Base-by-base conservation (phyloP, 805 yeast genomes). In the Candida vaughaniae region DNA sequence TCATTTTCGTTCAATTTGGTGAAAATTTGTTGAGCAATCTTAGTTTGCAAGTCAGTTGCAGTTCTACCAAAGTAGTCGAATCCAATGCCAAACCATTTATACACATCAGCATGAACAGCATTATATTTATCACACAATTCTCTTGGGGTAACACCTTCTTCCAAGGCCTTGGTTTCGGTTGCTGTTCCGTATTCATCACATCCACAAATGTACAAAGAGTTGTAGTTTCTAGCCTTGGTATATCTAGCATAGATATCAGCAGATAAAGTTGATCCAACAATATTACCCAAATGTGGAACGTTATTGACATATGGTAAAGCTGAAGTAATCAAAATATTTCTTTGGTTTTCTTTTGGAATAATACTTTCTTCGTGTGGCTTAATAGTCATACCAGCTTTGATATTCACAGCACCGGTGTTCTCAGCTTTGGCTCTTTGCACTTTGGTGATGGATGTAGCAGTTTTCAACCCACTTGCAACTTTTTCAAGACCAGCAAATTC, bases 171-270 rank as follows among this genome's bases (percentile, higher is more conserved):
- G 19, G 99, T 93, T 64, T 93, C 99, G 11, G 99, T 93, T 31
- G 99, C 99, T 40, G 99, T 93, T 60, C 99, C 99, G 60, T 93
- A 93, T 67, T 93, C 99, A 60, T 93, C 99, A 25, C 99, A 93
- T 67, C 99, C 99, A 65, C 99, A 89, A 39, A 93, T 66, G 55
- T 70, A 93, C 47, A 93, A 68, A 15, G 95, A 73, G 60, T 90
- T 93, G 67, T 83, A 82, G 62, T 88, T 85, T 71, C 96, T 80
- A 52, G 83, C 81, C 63, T 89, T 90, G 59, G 85, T 78, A 63
- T 86, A 93, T 57, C 98, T 80, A 38, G 97, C 75, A 64, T 77
- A 93, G 45, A 91, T 86, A 67, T 93, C 99, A 22, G 99, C 99
- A 41, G 89, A 78, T 47, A 93, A 74, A 25, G 91, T 97, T 22